Percentiles rank a stretch among this genome's conserved stretches.
These are phyloP conservation scores for Termitomyces sp. DNA, from an alignment of 768 basidiomycete genomes.

Conservation along the genomic window DNA sequence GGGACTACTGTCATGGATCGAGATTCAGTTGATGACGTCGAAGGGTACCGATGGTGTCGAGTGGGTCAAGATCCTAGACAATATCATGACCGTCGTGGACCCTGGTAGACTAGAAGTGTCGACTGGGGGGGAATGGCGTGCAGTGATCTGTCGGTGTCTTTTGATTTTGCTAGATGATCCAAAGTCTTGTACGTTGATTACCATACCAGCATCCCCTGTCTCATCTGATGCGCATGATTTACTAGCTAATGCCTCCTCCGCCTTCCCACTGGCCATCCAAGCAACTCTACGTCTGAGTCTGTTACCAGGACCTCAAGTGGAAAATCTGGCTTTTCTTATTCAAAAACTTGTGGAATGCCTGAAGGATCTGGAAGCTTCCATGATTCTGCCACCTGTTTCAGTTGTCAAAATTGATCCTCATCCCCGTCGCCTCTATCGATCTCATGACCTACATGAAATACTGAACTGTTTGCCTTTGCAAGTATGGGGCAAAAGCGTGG, in stretches of 20 bases:
- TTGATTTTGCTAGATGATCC: too few species aligned
- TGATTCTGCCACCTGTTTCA: slow-evolving; percentile 9
- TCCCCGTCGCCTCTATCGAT: slow-evolving; percentile 25
- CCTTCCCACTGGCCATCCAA: slow-evolving; percentile 18
- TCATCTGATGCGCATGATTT: neutral
- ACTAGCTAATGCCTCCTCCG: slow-evolving; percentile 6
- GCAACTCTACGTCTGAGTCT: slow-evolving; percentile 31
- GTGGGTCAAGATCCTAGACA: slow-evolving; percentile 63
- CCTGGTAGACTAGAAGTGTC: too few species aligned
- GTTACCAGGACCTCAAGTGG: slow-evolving; percentile 20
- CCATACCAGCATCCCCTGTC: too few species aligned
- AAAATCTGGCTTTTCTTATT: slow-evolving; percentile 26
- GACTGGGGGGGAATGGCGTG: too few species aligned
- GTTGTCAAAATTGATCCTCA: too few species aligned
- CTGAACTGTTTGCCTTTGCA: slow-evolving; percentile 21
- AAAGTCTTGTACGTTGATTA: too few species aligned
- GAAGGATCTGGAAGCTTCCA: slow-evolving; percentile 20
- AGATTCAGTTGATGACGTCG: slow-evolving; percentile 51
- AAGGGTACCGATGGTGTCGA: slow-evolving; percentile 38
- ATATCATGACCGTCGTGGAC: slow-evolving; percentile 44
- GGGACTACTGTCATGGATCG: slow-evolving; percentile 75
- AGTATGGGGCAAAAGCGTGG: slow-evolving; percentile 47
- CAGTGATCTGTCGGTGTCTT: slow-evolving; percentile 49
- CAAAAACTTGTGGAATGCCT: slow-evolving; percentile 21
- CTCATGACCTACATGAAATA: slow-evolving; percentile 26